Conservation (phyloP, 306 rosid species). For the Hippophae tibetana region DNA sequence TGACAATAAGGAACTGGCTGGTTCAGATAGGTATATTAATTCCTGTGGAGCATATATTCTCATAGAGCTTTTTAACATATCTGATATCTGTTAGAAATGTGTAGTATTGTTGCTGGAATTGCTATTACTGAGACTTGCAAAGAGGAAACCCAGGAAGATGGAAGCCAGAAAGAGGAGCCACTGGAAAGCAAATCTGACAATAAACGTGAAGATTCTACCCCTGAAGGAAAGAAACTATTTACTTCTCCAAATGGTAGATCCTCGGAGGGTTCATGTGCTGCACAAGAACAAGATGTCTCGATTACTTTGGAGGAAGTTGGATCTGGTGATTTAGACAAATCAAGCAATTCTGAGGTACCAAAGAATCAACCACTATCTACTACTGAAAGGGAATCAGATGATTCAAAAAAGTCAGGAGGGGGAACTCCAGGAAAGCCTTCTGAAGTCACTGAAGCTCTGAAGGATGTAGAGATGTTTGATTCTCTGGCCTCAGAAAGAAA, state of each 20-base stretch:
- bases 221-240: constrained; percentile 30
- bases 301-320: constrained; percentile 24
- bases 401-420: constrained; percentile 30
- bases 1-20: constrained; percentile 38
- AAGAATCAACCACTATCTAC: constrained; percentile 30
- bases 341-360: constrained; percentile 29
- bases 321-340: constrained; percentile 27
- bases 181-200: constrained; percentile 22
- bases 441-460: constrained; percentile 21
- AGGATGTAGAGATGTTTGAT: constrained; percentile 35
- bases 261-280: constrained; percentile 24
- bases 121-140: constrained; percentile 33
- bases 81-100: constrained; percentile 26
- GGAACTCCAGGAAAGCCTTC: constrained; percentile 35
- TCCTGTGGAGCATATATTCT: constrained; percentile 20
- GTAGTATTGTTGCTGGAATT: constrained; percentile 31
- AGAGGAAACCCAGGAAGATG: constrained; percentile 31
- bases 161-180: constrained; percentile 33
- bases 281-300: constrained; percentile 28
- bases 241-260: constrained; percentile 25
- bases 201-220: constrained; percentile 30
- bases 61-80: constrained; percentile 11
- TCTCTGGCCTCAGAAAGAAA: constrained; percentile 31
- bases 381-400: constrained; percentile 24
- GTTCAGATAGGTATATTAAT: constrained; percentile 45